Percentiles rank a stretch among this genome's conserved stretches.
Conservation (phyloP, 768 basidiomycete genomes). For the Panellus pusillus region DNA sequence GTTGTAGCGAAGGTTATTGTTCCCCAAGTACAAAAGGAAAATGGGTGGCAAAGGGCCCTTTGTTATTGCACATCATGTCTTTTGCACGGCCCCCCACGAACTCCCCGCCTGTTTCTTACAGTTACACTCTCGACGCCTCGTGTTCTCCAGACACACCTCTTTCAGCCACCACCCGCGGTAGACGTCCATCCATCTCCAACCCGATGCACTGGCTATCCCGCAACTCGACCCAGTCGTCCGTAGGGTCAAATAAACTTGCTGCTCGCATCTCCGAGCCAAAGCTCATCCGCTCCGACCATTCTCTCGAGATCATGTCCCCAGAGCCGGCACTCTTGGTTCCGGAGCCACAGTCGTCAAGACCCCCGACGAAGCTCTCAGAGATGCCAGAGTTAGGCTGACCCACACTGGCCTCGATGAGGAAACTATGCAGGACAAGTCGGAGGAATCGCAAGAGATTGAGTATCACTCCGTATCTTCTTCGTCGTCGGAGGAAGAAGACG, state of each 20-base stretch:
- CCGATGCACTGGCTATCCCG: constrained; percentile 57
- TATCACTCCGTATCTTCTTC: constrained; percentile 14
- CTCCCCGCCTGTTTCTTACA: constrained; percentile 24
- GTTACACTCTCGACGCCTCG: constrained; percentile 21
- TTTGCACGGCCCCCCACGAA: constrained; percentile 17
- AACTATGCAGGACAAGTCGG: constrained; percentile 2
- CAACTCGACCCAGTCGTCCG: constrained; percentile 32
- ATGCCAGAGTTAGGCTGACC: constrained; percentile 45
- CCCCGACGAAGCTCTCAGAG: constrained; percentile 73
- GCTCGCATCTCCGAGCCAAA: constrained; percentile 45
- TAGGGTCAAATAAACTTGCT: constrained; percentile 25
- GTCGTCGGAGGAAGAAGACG: constrained; percentile 21
- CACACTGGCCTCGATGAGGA: constrained; percentile 25
- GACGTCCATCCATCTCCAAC: constrained; percentile 41
- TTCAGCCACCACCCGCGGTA: constrained; percentile 27
- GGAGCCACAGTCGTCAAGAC: constrained; percentile 79
- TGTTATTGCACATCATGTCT: constrained; percentile 22
- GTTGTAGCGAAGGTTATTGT: constrained; percentile 4
- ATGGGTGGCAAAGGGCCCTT: not conserved
- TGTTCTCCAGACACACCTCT: constrained; percentile 25
- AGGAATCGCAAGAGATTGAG: not conserved
- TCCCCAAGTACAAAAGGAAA: constrained; percentile 6
- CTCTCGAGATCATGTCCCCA: constrained; percentile 40
- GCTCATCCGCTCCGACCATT: constrained; percentile 39
- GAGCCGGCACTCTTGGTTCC: constrained; percentile 57